Evolutionary conservation across 2,329 filamentous ascomycete species (phyloP).

Genomic region (Ceratocystis colombiana): DNA sequence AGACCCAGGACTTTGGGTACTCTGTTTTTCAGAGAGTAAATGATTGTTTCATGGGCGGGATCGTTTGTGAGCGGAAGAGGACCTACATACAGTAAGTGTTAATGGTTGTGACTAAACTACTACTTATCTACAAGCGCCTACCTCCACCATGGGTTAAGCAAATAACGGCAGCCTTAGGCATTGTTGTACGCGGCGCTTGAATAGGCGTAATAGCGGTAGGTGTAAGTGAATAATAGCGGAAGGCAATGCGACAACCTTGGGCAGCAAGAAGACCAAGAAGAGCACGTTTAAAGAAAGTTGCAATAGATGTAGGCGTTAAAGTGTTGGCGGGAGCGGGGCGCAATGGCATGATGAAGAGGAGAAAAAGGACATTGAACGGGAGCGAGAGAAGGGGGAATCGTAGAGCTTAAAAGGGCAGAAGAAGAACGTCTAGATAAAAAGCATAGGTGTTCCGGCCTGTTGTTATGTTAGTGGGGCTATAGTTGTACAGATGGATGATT

Average conservation of each 20-base stretch:
- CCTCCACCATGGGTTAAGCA: constrained; percentile 44
- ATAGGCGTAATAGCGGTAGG: background rate
- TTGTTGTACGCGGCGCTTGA: constrained; percentile 27
- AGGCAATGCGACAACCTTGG: constrained; percentile 19
- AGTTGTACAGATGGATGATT: background rate
- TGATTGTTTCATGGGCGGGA: constrained; percentile 42
- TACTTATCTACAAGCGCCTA: constrained; percentile 27
- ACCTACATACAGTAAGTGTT: constrained; percentile 31
- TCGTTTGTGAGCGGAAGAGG: constrained; percentile 51
- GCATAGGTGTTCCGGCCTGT: background rate
- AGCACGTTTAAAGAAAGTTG: constrained; percentile 23
- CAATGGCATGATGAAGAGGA: constrained; percentile 9
- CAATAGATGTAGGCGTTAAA: constrained; percentile 1
- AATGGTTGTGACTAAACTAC: background rate
- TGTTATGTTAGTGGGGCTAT: background rate
- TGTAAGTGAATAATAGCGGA: constrained; percentile 10
- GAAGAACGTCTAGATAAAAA: background rate
- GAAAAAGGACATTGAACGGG: background rate
- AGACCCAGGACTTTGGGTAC: constrained; percentile 48
- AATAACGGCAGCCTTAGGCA: constrained; percentile 39
- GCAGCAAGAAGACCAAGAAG: constrained; percentile 24
- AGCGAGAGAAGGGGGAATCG: background rate
- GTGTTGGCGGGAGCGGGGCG: background rate
- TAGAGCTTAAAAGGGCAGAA: background rate
- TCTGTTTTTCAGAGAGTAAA: constrained; percentile 42